Base-by-base conservation (phyloP, 1,284 basidiomycete species). In the Apiotrichum gracile region DNA sequence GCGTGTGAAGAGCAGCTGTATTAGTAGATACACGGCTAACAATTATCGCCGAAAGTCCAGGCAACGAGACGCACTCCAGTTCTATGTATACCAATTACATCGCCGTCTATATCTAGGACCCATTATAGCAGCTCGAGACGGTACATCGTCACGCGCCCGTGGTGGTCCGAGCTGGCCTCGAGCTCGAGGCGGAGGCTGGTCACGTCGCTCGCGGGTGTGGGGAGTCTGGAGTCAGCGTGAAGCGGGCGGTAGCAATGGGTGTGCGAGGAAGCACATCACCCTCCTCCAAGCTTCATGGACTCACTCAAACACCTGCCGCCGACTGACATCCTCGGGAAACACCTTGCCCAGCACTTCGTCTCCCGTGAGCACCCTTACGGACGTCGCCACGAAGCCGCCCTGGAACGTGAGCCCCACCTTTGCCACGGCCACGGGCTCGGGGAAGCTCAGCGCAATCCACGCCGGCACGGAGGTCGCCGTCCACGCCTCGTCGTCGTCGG, bases 71-170 rank as follows among this genome's bases (percentile, higher is more conserved):
- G n/a, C n/a, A n/a, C n/a, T n/a, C n/a, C n/a, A n/a, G n/a, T n/a
- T n/a, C n/a, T n/a, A n/a, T n/a, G n/a, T n/a, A n/a, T n/a, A n/a
- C n/a, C n/a, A n/a, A n/a, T n/a, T n/a, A n/a, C n/a, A n/a, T n/a
- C n/a, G n/a, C n/a, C n/a, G n/a, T n/a, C n/a, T n/a, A n/a, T n/a
- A 13, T 6, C 13, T 6, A 29, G 27, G 27, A 31, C 12, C 31
- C 16, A 31, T 10, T 10, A 10, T 10, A 61, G 51, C 29, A 69
- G 24, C 61, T 75, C 73, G 16, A 76, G 42, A 25, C 63, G 62
- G 54, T 76, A 76, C 9, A 77, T 31, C n/a, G 71, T 73, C 14
- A 76, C 63, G 31, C 75, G 58, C 0, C 73, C 74, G 57, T 72
- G 71, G 29, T 72, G 67, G 61, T 77, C 75, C 31, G 68, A 66